Conservation (phyloP, 208 protist genomes). For the Borovskyia barvae region DNA sequence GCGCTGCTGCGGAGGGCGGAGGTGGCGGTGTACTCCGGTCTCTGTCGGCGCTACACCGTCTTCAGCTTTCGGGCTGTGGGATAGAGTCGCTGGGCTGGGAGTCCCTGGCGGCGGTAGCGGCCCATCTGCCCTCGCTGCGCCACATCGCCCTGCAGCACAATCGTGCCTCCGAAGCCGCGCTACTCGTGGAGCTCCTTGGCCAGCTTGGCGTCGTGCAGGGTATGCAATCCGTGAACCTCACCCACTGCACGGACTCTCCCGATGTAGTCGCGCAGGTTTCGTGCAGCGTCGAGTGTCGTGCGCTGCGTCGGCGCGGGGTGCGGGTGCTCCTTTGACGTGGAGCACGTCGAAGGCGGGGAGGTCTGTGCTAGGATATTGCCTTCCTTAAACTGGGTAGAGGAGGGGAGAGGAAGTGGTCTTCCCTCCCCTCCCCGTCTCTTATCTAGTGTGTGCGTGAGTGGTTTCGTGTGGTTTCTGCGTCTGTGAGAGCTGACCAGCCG, state of each 20-base stretch:
- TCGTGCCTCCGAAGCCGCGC: background rate
- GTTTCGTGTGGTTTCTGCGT: no score
- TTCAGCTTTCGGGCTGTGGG: slow-evolving; percentile 50
- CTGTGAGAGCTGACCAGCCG: no score
- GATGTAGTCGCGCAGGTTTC: background rate
- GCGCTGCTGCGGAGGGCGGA: slow-evolving; percentile 6
- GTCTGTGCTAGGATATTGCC: background rate
- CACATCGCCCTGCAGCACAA: slow-evolving; percentile 62
- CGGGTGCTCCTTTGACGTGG: slow-evolving; percentile 6
- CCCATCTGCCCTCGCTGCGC: slow-evolving; percentile 30
- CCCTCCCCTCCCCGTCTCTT: no score
- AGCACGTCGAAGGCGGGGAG: background rate
- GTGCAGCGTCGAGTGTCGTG: slow-evolving; percentile 5
- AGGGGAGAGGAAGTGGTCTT: no score
- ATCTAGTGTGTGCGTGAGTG: no score
- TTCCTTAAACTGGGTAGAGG: no score
- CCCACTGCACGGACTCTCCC: slow-evolving; percentile 9
- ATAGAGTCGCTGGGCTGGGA: slow-evolving; percentile 57
- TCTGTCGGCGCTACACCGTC: slow-evolving; percentile 33
- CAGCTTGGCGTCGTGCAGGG: slow-evolving; percentile 2
- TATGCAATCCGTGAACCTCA: slow-evolving; percentile 14
- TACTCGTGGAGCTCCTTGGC: slow-evolving; percentile 4
- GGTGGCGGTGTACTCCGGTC: slow-evolving; percentile 32
- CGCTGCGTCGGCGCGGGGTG: slow-evolving; percentile 17
- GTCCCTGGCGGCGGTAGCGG: slow-evolving; percentile 49